Conservation (phyloP, 306 rosid genomes). For the Fagus sylvatica region DNA sequence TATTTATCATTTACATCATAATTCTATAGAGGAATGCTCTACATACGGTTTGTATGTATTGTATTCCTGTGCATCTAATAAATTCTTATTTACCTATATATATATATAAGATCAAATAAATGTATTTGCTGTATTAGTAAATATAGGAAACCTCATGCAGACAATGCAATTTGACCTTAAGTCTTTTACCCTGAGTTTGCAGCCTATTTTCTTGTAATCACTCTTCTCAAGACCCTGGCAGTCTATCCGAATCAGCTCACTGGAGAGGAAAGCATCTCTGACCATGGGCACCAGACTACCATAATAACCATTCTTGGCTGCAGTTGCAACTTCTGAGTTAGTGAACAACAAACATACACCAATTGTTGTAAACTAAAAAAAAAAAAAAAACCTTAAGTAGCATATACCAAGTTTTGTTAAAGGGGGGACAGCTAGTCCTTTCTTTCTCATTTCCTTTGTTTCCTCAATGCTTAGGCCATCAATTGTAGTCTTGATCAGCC, state of each 20-base stretch:
- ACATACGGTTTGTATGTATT: too few species aligned
- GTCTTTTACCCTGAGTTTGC: constrained; percentile 75
- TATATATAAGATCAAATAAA: background rate
- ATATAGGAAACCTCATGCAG: background rate
- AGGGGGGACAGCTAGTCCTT: constrained; percentile 74
- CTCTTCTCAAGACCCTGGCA: constrained; percentile 83
- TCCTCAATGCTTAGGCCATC: constrained; percentile 81
- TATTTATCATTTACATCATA: too few species aligned
- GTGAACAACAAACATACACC: constrained; percentile 4
- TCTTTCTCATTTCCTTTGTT: constrained; percentile 89
- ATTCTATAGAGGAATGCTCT: too few species aligned
- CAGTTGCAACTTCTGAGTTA: constrained; percentile 32
- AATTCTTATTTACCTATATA: too few species aligned
- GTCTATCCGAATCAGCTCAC: constrained; percentile 82
- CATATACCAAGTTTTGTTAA: constrained; percentile 78
- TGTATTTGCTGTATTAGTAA: background rate
- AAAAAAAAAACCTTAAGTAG: background rate
- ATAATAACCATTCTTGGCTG: constrained; percentile 91
- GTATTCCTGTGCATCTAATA: too few species aligned
- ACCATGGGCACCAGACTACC: constrained; percentile 84
- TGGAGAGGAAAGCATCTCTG: constrained; percentile 77
- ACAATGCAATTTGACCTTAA: background rate
- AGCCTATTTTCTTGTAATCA: constrained; percentile 96
- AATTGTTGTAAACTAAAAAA: constrained; percentile 4
- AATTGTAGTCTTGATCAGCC: constrained; percentile 81